These are phyloP conservation scores for Nemania sp. DNA, from an alignment of 2,329 filamentous ascomycete genomes.

Conservation along the genomic window DNA sequence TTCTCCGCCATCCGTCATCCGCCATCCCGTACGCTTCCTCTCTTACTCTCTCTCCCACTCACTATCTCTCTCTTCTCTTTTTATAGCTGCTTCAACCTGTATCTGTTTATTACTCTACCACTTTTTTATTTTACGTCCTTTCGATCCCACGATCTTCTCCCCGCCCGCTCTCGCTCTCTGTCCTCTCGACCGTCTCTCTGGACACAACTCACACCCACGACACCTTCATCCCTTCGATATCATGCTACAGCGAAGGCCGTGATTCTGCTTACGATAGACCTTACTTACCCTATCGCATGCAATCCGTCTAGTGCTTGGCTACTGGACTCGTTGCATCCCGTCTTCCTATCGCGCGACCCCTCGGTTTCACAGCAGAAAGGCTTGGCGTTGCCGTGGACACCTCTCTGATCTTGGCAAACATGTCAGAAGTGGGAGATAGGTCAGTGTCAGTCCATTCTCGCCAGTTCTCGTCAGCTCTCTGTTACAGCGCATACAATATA, in stretches of 20 bases:
- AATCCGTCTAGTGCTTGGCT: neutral
- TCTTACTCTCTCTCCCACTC: neutral
- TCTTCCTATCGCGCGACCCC: neutral
- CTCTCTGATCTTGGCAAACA: constrained; percentile 32
- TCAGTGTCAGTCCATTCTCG: constrained; percentile 34
- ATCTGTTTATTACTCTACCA: too few relatives aligned
- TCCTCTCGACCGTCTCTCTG: neutral
- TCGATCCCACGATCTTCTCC: too few relatives aligned
- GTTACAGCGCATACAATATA: too few relatives aligned
- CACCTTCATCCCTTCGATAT: constrained; percentile 1
- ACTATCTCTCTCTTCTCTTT: neutral
- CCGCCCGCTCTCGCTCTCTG: too few relatives aligned
- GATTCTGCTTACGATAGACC: neutral
- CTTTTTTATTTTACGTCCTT: too few relatives aligned
- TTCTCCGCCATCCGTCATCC: neutral
- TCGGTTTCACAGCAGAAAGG: neutral
- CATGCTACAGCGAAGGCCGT: constrained; percentile 2
- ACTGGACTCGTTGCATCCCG: neutral
- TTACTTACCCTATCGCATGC: neutral
- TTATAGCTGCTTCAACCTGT: neutral
- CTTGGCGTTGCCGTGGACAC: neutral
- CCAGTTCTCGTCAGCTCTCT: too few relatives aligned
- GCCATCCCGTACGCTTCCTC: too few relatives aligned
- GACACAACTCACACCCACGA: neutral
- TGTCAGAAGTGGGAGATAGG: constrained; percentile 46